phyloP scores from a whole-genome alignment of 495 filamentous ascomycete genomes.

The Penicillium dipodomyicola region DNA sequence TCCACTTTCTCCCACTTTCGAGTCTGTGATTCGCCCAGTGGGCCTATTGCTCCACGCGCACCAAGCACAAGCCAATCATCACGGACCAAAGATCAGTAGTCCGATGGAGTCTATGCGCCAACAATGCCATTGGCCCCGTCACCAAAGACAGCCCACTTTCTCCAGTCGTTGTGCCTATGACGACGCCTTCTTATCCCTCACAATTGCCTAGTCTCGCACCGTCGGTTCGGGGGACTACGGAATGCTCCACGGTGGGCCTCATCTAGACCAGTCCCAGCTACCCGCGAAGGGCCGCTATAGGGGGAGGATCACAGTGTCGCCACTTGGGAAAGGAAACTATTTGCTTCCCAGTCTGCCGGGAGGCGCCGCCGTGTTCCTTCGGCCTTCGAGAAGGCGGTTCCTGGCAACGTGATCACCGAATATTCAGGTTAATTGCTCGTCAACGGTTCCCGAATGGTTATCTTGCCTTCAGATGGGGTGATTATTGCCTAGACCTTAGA shows the following conservation, averaged over 20 bases:
- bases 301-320: conserved; percentile 16
- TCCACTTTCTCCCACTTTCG: not conserved
- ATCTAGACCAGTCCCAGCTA: conserved; percentile 26
- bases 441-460: conserved; percentile 8
- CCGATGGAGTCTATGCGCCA: conserved; percentile 21
- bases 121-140: conserved; percentile 18
- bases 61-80: conserved; percentile 8
- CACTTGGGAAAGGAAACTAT: conserved; percentile 22
- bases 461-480: not conserved
- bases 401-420: conserved; percentile 7
- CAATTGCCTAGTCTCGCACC: conserved; percentile 11
- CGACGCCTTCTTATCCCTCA: conserved; percentile 2
- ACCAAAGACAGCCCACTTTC: conserved; percentile 2
- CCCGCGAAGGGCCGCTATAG: conserved; percentile 14
- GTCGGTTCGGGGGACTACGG: conserved; percentile 27
- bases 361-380: conserved; percentile 21
- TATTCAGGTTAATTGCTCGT: conserved; percentile 14
- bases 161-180: not conserved
- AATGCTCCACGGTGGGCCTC: conserved; percentile 29
- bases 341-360: conserved; percentile 23
- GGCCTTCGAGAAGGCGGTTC: conserved; percentile 27
- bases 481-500: not conserved
- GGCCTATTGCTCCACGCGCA: conserved; percentile 10
- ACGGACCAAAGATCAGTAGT: conserved; percentile 16
- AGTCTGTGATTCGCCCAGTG: conserved; percentile 5